Conservation (phyloP, 257 asterid species). For the Fraxinus excelsior region DNA sequence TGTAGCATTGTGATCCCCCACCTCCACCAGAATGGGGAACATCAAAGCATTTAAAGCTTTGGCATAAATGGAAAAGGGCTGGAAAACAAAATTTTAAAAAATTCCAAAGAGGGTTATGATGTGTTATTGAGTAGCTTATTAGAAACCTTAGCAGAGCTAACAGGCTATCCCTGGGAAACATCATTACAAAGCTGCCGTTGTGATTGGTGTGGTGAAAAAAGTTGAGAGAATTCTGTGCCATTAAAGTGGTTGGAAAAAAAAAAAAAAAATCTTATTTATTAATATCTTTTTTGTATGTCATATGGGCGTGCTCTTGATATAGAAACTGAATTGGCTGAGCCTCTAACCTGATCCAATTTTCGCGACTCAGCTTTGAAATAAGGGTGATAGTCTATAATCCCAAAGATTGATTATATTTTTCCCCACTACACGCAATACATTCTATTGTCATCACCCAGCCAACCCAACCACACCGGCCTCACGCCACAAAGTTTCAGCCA, state of each 20-base stretch:
- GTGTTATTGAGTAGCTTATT: not conserved
- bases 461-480: no score
- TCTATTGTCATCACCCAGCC: no score
- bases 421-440: no score
- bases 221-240: not conserved
- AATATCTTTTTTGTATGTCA: not conserved
- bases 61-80: not conserved
- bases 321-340: not conserved
- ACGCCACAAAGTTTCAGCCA: no score
- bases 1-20: not conserved
- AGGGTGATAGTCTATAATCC: not conserved
- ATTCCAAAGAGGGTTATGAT: not conserved
- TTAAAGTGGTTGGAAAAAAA: not conserved
- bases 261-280: not conserved
- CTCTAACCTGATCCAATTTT: not conserved
- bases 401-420: no score
- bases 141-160: conserved; percentile 12
- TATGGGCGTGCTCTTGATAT: not conserved
- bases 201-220: not conserved
- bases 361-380: not conserved
- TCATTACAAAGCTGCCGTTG: not conserved
- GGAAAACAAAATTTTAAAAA: not conserved
- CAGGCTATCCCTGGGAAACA: not conserved
- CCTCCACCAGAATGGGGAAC: not conserved
- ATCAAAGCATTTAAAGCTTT: not conserved